Evolutionary conservation across 345 rosid species (phyloP), one percentile per base, ranked within the genome.

Genomic region (Firmiana major): DNA sequence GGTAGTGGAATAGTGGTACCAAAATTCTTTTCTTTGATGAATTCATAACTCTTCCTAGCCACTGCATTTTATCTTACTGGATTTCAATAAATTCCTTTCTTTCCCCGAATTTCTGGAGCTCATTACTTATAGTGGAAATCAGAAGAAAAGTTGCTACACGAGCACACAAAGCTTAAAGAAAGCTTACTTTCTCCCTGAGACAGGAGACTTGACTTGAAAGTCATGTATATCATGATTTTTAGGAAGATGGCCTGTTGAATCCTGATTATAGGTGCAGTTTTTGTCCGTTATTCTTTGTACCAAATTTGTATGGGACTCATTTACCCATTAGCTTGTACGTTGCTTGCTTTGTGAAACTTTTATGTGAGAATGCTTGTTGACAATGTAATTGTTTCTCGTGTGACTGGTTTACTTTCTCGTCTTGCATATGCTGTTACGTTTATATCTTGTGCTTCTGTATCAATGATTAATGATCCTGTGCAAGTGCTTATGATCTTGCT

Each of bases 231-330:
- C 53, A 16, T 42, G 59, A 46, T 15, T 5, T 73, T 69, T 74
- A 43, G 71, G 36, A 28, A 19, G 45, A 62, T 49, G 53, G 42
- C 34, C 51, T 38, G 28, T 36, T 24, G 42, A 81, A 46, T 51
- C 51, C 19, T 67, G 62, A 24, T 49, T 48, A 42, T 59, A 68
- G 78, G 7, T 69, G 24, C 60, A 77, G 16, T 81, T 38, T 38
- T 58, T 48, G 19, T 71, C 62, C 31, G 9, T 16, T 12, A 17
- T 53, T 34, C 7, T 51, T 19, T 34, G n/a, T 71, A 5, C 62
- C 45, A 11, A 19, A 71, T 31, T 53, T 13, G 16, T 31, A 71
- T 34, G 46, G 75, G 75, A 51, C 43, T 51, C 45, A 3, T 9
- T 6, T 19, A 31, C 3, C 17, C 28, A 51, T 31, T 71, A 34